Evolutionary conservation across 2,329 filamentous ascomycete genomes (phyloP).

Genomic region (Ceratocystis variospora): DNA sequence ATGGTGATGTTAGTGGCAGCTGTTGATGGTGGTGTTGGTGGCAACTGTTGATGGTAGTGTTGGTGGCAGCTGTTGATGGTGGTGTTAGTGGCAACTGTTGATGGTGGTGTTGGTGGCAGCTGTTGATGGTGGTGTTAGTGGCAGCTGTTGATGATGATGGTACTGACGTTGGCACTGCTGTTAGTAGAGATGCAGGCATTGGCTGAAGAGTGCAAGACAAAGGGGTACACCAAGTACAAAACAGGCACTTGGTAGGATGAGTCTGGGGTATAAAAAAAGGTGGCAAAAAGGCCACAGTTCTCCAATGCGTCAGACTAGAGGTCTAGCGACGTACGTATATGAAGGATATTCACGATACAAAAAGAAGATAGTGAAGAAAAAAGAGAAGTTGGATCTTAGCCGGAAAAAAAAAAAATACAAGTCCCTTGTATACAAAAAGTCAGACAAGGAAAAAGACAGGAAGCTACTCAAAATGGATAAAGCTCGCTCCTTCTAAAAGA

Average conservation of each 20-base stretch:
- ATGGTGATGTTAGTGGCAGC: neutral
- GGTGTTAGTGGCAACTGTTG: neutral
- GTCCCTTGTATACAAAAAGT: neutral
- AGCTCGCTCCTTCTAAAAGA: slow-evolving; percentile 1
- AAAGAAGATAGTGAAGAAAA: neutral
- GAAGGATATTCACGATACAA: neutral
- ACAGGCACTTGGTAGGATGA: neutral
- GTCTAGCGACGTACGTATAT: neutral
- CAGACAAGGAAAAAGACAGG: neutral
- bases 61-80: neutral
- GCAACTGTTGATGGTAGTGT: neutral
- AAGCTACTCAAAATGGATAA: neutral
- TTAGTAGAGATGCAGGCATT: neutral
- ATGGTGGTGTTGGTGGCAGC: neutral
- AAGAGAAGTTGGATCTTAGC: neutral
- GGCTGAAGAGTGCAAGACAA: neutral
- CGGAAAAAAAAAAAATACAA: slow-evolving; percentile 1
- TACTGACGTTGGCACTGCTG: neutral
- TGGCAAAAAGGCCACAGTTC: neutral
- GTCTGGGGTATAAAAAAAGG: neutral
- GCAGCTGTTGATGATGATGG: neutral
- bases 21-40: neutral
- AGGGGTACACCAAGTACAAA: neutral
- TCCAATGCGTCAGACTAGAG: neutral
- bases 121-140: neutral